These are phyloP conservation scores for Schizophyllum commune DNA, from an alignment of 1,284 basidiomycete species.

Conservation along the genomic window DNA sequence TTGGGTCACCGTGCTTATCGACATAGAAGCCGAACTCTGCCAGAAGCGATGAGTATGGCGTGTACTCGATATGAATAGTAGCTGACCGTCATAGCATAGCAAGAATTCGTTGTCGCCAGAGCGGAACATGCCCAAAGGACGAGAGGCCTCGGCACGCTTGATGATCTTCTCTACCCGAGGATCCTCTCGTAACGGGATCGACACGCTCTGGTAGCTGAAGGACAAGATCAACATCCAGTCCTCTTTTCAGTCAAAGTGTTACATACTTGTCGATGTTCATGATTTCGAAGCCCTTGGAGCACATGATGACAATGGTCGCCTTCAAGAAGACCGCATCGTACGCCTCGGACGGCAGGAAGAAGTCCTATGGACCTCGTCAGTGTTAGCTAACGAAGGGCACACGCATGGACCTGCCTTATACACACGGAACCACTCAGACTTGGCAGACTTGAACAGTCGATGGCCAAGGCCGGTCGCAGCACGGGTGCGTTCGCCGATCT, in stretches of 20 bases:
- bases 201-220: slow-evolving; percentile 77
- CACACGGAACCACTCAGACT: slow-evolving; percentile 88
- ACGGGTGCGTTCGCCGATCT: slow-evolving; percentile 70
- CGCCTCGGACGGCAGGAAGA: slow-evolving; percentile 88
- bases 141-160: slow-evolving; percentile 75
- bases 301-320: slow-evolving; percentile 86
- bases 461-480: slow-evolving; percentile 60
- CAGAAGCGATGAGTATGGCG: slow-evolving; percentile 5
- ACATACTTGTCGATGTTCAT: slow-evolving; percentile 87
- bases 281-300: slow-evolving; percentile 91
- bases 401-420: slow-evolving; percentile 32
- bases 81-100: slow-evolving; percentile 87
- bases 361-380: slow-evolving; percentile 39
- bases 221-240: background rate
- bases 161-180: slow-evolving; percentile 63
- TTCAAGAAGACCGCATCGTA: slow-evolving; percentile 88
- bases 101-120: slow-evolving; percentile 85
- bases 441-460: slow-evolving; percentile 66
- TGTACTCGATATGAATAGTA: background rate
- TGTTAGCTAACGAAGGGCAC: background rate
- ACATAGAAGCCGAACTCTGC: slow-evolving; percentile 89
- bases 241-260: slow-evolving; percentile 9
- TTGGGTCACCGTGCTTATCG: slow-evolving; percentile 78
- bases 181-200: slow-evolving; percentile 78
- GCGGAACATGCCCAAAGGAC: slow-evolving; percentile 90